These are phyloP conservation scores for Cytospora chrysosperma DNA, from an alignment of 2,329 filamentous ascomycete species.

Conservation along the genomic window DNA sequence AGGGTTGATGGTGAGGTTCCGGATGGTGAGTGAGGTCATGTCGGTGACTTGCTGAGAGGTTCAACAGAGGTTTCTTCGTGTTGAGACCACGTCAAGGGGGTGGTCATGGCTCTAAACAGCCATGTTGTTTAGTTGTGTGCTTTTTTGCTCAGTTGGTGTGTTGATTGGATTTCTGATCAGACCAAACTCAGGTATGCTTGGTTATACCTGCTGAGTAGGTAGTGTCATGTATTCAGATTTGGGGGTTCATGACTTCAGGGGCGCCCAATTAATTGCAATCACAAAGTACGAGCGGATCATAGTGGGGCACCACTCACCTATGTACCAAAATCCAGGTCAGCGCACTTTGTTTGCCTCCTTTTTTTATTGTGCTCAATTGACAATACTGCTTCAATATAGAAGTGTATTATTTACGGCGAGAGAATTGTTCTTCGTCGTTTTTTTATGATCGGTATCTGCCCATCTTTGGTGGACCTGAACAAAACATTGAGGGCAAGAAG, in stretches of 20 bases:
- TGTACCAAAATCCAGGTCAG: no score
- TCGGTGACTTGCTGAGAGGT: not conserved
- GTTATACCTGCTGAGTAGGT: no score
- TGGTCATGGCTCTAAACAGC: not conserved
- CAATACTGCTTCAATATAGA: no score
- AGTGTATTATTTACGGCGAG: no score
- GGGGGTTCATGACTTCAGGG: not conserved
- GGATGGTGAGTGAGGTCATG: constrained; percentile 24
- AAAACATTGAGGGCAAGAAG: no score
- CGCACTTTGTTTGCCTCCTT: no score
- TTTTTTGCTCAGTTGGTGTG: no score
- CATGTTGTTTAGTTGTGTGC: not conserved
- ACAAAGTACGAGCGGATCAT: not conserved
- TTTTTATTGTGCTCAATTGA: no score
- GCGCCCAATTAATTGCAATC: not conserved
- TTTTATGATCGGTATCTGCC: no score
- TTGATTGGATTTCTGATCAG: not conserved
- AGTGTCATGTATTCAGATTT: not conserved
- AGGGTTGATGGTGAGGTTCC: constrained; percentile 21
- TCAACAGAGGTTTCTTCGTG: not conserved
- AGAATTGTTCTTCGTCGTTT: no score
- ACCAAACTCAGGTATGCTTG: no score
- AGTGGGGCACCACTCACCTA: not conserved
- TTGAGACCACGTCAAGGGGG: constrained; percentile 2
- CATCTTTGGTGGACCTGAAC: no score